Conservation (phyloP, 2,329 filamentous ascomycete species). For the Curvularia spicifera region DNA sequence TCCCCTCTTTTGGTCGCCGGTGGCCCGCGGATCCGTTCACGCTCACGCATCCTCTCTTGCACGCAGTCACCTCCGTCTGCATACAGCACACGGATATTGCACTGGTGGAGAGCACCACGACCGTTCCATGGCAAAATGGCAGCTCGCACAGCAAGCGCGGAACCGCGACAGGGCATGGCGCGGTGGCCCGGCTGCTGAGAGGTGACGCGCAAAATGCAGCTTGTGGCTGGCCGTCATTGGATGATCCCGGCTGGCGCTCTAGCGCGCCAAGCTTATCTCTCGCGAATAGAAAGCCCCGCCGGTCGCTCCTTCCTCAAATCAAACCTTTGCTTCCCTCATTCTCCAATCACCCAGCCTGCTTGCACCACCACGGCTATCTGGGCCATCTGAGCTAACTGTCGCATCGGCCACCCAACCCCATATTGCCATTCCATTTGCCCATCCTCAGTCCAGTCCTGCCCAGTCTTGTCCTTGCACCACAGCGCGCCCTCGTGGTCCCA, state of each 20-base stretch:
- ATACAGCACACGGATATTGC: not conserved
- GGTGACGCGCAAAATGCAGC: slow-evolving; percentile 15
- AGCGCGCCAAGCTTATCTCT: slow-evolving; percentile 23
- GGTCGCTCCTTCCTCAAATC: slow-evolving; percentile 28
- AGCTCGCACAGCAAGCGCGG: not conserved
- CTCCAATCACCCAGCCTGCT: slow-evolving; percentile 34
- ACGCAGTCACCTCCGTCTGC: too few relatives aligned
- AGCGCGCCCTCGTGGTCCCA: too few relatives aligned
- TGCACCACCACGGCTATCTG: slow-evolving; percentile 26
- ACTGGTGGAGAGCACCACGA: too few relatives aligned
- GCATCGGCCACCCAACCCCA: slow-evolving; percentile 16
- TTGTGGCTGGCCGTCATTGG: slow-evolving; percentile 26
- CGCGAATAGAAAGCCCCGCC: slow-evolving; percentile 20
- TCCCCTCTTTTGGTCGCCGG: too few relatives aligned
- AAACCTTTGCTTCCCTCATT: slow-evolving; percentile 20
- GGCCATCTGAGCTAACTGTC: slow-evolving; percentile 18
- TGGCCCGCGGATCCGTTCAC: too few relatives aligned
- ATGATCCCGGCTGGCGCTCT: slow-evolving; percentile 23
- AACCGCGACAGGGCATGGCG: not conserved
- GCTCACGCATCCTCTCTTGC: too few relatives aligned
- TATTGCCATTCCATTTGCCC: slow-evolving; percentile 7
- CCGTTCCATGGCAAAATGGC: too few relatives aligned
- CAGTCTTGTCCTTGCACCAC: slow-evolving; percentile 29
- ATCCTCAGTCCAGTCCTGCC: slow-evolving; percentile 17
- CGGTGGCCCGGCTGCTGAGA: not conserved